These are phyloP conservation scores for Bipolaris zeicola DNA, from an alignment of 2,329 filamentous ascomycete genomes.

Conservation along the genomic window DNA sequence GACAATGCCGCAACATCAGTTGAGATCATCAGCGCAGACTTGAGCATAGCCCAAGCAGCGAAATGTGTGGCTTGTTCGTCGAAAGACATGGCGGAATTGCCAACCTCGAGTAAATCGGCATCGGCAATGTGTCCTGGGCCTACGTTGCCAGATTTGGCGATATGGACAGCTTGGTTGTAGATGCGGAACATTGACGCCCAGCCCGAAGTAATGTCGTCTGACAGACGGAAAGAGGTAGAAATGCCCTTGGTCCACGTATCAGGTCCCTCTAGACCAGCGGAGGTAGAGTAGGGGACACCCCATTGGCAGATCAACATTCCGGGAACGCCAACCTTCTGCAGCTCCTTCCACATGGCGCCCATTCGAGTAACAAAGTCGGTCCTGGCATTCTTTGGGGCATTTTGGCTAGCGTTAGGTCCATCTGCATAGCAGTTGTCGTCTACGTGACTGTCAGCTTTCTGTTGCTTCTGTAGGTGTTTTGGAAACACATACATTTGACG, in stretches of 20 bases:
- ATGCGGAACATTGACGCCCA: conserved; percentile 27
- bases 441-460: not conserved
- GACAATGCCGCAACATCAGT: conserved; percentile 23
- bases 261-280: conserved; percentile 21
- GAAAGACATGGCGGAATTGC: conserved; percentile 24
- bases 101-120: conserved; percentile 27
- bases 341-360: conserved; percentile 25
- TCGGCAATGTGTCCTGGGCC: conserved; percentile 27
- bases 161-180: conserved; percentile 27
- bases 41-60: conserved; percentile 29
- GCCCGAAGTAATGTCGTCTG: conserved; percentile 22
- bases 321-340: conserved; percentile 23
- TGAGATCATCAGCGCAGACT: conserved; percentile 29
- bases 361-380: conserved; percentile 24
- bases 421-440: conserved; percentile 30
- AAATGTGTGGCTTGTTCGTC: conserved; percentile 32
- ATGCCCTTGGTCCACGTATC: conserved; percentile 25
- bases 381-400: conserved; percentile 24
- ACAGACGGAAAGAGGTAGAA: conserved; percentile 28
- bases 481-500: conserved; percentile 20
- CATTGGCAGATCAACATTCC: conserved; percentile 29
- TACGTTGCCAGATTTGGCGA: conserved; percentile 22
- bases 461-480: not conserved
- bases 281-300: conserved; percentile 21
- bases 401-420: conserved; percentile 19